Percentiles rank a stretch among this genome's conserved stretches.
Conservation (phyloP, 345 rosid genomes). For the Populus davidiana region DNA sequence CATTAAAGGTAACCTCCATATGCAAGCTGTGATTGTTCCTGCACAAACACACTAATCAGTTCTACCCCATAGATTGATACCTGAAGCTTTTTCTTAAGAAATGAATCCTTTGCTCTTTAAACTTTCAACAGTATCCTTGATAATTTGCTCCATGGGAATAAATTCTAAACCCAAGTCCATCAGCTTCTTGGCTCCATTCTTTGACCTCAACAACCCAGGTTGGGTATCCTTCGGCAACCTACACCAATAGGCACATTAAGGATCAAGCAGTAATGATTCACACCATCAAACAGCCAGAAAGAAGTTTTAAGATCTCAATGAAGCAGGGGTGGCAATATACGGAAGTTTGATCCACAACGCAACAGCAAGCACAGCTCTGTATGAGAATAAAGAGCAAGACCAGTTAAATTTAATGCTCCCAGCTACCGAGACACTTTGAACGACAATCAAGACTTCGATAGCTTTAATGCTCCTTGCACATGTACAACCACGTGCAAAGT, state of each 20-base stretch:
- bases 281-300: too few species aligned
- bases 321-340: neutral
- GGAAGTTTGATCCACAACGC: neutral
- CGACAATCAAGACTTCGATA: too few species aligned
- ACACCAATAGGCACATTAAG: neutral
- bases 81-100: conserved; percentile 25
- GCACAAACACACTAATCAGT: too few species aligned
- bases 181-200: conserved; percentile 64
- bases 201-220: conserved; percentile 67
- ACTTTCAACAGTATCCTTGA: conserved; percentile 73
- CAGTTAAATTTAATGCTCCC: too few species aligned
- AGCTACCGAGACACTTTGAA: too few species aligned
- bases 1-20: too few species aligned
- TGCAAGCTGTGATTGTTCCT: too few species aligned
- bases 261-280: neutral
- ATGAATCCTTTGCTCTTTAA: conserved; percentile 72
- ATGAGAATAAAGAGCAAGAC: neutral
- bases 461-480: too few species aligned
- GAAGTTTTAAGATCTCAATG: neutral
- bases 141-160: conserved; percentile 74
- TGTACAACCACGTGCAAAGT: too few species aligned
- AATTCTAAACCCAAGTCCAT: conserved; percentile 74
- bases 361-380: neutral
- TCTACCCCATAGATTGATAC: too few species aligned
- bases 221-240: conserved; percentile 81